phyloP scores from a whole-genome alignment of 331 rosid species.

The Spiraea crenata region DNA sequence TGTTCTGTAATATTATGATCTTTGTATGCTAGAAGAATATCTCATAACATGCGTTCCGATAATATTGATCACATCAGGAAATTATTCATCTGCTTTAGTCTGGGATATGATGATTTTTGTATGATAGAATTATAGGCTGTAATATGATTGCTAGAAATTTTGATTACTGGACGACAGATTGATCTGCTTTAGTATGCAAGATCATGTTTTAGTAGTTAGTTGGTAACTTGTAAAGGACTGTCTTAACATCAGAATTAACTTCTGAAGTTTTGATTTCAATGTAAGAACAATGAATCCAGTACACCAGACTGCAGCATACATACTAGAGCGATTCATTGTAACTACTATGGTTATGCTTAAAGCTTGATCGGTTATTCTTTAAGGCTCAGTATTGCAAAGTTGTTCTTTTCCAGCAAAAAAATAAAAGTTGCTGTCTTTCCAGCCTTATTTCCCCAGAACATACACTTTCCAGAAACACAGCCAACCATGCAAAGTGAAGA shows the following conservation, averaged over 20 bases:
- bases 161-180: too few species aligned
- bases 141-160: neutral
- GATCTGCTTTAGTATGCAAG: neutral
- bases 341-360: neutral
- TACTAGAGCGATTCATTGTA: slow-evolving; percentile 1
- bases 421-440: neutral
- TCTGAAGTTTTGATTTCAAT: slow-evolving; percentile 6
- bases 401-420: neutral
- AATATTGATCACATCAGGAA: too few species aligned
- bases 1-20: slow-evolving; percentile 7
- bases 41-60: neutral
- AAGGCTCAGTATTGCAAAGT: neutral
- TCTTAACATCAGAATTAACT: too few species aligned
- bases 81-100: neutral
- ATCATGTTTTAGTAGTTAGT: neutral
- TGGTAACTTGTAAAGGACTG: too few species aligned
- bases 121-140: neutral
- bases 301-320: neutral
- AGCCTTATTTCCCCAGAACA: neutral
- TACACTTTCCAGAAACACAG: neutral
- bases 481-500: neutral
- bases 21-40: neutral
- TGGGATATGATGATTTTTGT: slow-evolving; percentile 2
- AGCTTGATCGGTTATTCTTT: neutral
- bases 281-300: neutral